Evolutionary conservation across 805 yeast species (phyloP).

Genomic region (Nakazawaea sp.): DNA sequence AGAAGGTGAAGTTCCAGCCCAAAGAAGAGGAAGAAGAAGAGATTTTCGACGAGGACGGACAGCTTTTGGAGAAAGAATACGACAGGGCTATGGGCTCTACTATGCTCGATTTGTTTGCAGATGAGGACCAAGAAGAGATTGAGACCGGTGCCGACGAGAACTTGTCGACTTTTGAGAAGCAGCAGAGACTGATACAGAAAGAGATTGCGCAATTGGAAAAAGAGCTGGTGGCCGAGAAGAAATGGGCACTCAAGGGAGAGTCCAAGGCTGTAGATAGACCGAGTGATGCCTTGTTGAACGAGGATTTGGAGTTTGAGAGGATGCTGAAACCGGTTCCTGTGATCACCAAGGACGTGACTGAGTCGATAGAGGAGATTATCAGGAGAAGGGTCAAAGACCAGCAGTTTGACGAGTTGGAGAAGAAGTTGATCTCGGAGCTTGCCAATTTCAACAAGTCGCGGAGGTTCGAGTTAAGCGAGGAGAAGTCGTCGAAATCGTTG

Average conservation of each 20-base stretch:
- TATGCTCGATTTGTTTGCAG: slow-evolving; percentile 55
- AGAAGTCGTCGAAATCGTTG: slow-evolving; percentile 78
- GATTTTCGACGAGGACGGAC: slow-evolving; percentile 19
- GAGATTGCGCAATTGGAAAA: slow-evolving; percentile 78
- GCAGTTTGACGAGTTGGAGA: slow-evolving; percentile 80
- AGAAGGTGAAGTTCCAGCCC: no score
- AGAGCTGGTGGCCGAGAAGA: slow-evolving; percentile 84
- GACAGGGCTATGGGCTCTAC: slow-evolving; percentile 56
- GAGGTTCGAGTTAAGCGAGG: slow-evolving; percentile 66
- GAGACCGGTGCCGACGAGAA: slow-evolving; percentile 18
- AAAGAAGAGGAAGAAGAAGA: slow-evolving; percentile 12
- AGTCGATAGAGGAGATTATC: slow-evolving; percentile 81
- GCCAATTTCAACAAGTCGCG: slow-evolving; percentile 51
- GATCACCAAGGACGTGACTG: slow-evolving; percentile 83
- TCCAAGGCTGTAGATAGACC: slow-evolving; percentile 78
- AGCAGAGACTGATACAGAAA: slow-evolving; percentile 65
- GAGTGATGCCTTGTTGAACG: slow-evolving; percentile 73
- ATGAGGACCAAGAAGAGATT: slow-evolving; percentile 19
- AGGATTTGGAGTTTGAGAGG: slow-evolving; percentile 83
- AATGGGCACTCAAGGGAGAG: slow-evolving; percentile 95
- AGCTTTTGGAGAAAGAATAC: slow-evolving; percentile 52
- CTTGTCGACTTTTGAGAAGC: slow-evolving; percentile 75
- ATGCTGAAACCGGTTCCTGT: slow-evolving; percentile 95
- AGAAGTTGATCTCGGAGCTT: slow-evolving; percentile 60
- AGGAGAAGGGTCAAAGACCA: slow-evolving; percentile 68